Base-by-base conservation (phyloP, 345 rosid genomes). In the Gossypium bickii region DNA sequence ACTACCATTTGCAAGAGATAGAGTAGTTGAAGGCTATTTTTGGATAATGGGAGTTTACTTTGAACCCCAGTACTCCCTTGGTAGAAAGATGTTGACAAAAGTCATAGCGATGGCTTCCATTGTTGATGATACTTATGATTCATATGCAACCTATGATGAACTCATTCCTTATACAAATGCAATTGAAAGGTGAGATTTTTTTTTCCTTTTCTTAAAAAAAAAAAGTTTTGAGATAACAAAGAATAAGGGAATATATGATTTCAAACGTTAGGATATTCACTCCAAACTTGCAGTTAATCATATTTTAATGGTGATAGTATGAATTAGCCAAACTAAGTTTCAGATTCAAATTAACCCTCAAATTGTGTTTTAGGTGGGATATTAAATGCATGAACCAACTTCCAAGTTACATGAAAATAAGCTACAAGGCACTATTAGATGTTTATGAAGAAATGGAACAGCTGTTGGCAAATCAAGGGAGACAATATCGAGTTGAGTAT, bases 361-460 rank as follows among this genome's bases (percentile, higher is more conserved):
- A 2, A 18, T 56, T 20, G 27, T n/a, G 24, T 17, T 17, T 53
- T 22, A n/a, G 58, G 58, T 53, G 58, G 58, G 58, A 53, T 53
- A n/a, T n/a, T n/a, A 53, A 53, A 53, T 53, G 58, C 58, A 53
- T 60, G 24, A 59, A 78, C 41, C 38, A 77, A 24, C 76, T 82
- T 1, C 80, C 82, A 6, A 78, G 75, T n/a, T 80, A 79, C 59
- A 83, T 85, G 87, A 79, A 86, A 63, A 12, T 80, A 3, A 76
- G 64, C 12, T 88, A 76, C 49, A 13, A 58, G 20, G 80, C 84
- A 4, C 73, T 88, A 0, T 52, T 73, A 12, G 80, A 77, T 68
- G 52, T 82, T 45, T 79, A 84, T 18, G 63, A 62, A 27, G 88
- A 81, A 65, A 74, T 74, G 24, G 82, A 78, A 6, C 58, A 78